Evolutionary conservation across 768 basidiomycete species (phyloP), one percentile per base, ranked within the genome.

Genomic region (Phylloporus sp.): DNA sequence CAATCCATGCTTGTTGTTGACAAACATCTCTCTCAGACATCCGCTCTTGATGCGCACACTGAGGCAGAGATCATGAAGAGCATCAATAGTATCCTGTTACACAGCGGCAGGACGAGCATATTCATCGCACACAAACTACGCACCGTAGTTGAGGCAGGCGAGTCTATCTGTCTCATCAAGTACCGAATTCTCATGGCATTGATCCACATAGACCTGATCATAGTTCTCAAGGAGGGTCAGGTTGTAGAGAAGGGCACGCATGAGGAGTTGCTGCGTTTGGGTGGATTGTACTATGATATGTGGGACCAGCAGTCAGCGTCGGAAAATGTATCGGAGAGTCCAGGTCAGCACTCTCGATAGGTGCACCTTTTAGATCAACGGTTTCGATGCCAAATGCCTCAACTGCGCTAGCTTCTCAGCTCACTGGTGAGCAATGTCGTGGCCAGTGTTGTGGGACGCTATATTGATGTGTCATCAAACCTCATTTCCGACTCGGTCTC

Each of bases 161-260:
- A 50, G 75, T 70, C 13, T 10, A 9, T 42, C 39, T 6, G 49
- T 33, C 15, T 10, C 15, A n/a, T 9, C 17, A 20, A 14, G 20
- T 24, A 34, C 47, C 49, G 20, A 55, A 18, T 20, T 28, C 9
- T n/a, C 7, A 15, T 9, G 22, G 20, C n/a, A 8, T 28, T 2
- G 10, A 17, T 18, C 42, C 28, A 9, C 44, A 24, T 60, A 85
- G 95, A 99, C 62, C 67, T 92, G 13, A 97, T 98, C 64, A 88
- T 99, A 38, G 94, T 98, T 11, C 76, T 99, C 40, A 82, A 80
- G 60, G 88, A 93, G n/a, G 96, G 96, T 0, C 67, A 78, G 41
- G 90, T 98, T 3, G 84, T 84, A 6, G 96, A 99, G 65, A 80
- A 95, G 65, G 96, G 96, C 10, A 92, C 90, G 0, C 96, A 98